Evolutionary conservation across 495 filamentous ascomycete species (phyloP).

Genomic region (Penicillium herquei): DNA sequence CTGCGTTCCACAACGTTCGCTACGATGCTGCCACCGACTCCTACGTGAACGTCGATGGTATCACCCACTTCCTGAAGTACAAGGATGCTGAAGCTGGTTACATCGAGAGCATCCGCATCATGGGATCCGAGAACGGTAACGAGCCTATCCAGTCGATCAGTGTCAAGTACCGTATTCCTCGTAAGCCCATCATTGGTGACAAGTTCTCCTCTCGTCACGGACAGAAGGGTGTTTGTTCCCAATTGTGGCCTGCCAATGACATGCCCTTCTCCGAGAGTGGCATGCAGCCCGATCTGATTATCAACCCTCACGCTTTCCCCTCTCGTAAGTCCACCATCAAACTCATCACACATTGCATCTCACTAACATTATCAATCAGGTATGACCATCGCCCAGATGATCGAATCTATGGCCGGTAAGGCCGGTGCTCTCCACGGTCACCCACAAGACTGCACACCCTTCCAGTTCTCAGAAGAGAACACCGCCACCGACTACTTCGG

Average conservation of each 20-base stretch:
- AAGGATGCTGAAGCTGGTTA: conserved; percentile 85
- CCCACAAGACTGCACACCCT: conserved; percentile 92
- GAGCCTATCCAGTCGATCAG: conserved; percentile 83
- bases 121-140: conserved; percentile 75
- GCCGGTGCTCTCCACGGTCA: conserved; percentile 90
- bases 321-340: conserved; percentile 58
- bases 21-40: conserved; percentile 61
- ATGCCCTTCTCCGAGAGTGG: conserved; percentile 98
- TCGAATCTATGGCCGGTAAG: conserved; percentile 96
- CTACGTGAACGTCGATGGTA: conserved; percentile 70
- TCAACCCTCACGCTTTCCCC: conserved; percentile 99
- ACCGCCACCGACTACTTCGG: conserved; percentile 95
- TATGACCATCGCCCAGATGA: conserved; percentile 99
- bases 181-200: conserved; percentile 84
- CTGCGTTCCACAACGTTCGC: conserved; percentile 84
- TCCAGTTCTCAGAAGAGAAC: conserved; percentile 88
- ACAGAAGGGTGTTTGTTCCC: conserved; percentile 75
- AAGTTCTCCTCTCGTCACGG: conserved; percentile 60
- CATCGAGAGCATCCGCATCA: conserved; percentile 88
- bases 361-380: conserved; percentile 28
- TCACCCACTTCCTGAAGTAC: conserved; percentile 84
- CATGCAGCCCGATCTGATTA: conserved; percentile 96
- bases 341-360: neutral
- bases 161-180: conserved; percentile 88
- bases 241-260: conserved; percentile 90